Percentiles rank a stretch among this genome's conserved stretches.
Conservation (phyloP, 140 eudicot species). For the Ambrosia hybrid region DNA sequence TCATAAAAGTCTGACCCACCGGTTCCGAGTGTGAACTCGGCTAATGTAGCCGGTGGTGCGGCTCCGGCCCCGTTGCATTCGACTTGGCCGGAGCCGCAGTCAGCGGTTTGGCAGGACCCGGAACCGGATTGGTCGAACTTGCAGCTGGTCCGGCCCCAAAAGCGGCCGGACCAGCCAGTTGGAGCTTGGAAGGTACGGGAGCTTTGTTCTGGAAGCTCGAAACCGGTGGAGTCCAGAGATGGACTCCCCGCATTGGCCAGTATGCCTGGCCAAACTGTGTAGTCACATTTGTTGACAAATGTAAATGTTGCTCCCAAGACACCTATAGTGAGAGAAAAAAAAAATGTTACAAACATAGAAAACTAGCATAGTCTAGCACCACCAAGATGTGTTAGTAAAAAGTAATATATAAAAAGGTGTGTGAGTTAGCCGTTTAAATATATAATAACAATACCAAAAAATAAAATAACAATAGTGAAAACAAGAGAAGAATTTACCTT, state of each 20-base stretch:
- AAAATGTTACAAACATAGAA: no score
- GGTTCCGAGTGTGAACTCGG: conserved; percentile 83
- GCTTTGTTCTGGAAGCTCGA: conserved; percentile 57
- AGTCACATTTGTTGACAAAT: conserved; percentile 76
- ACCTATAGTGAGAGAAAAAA: conserved; percentile 34
- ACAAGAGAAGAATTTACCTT: conserved; percentile 33
- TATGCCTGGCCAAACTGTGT: conserved; percentile 94
- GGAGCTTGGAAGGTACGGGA: conserved; percentile 73
- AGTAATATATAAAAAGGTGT: no score
- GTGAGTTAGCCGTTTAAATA: no score
- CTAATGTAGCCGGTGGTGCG: conserved; percentile 82
- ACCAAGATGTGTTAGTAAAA: no score
- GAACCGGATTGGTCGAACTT: conserved; percentile 56
- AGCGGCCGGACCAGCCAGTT: conserved; percentile 95
- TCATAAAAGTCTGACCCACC: conserved; percentile 88
- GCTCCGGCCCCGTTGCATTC: conserved; percentile 93
- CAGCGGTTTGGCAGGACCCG: conserved; percentile 68
- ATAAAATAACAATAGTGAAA: neutral
- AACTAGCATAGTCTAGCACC: no score
- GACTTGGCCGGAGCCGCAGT: conserved; percentile 75
- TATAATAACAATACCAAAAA: no score
- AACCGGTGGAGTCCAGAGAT: conserved; percentile 69
- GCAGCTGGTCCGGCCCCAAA: conserved; percentile 87
- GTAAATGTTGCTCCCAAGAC: conserved; percentile 72
- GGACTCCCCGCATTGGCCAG: conserved; percentile 87